Conservation (phyloP, 2,329 filamentous ascomycete genomes). For the Aureobasidium zeae region DNA sequence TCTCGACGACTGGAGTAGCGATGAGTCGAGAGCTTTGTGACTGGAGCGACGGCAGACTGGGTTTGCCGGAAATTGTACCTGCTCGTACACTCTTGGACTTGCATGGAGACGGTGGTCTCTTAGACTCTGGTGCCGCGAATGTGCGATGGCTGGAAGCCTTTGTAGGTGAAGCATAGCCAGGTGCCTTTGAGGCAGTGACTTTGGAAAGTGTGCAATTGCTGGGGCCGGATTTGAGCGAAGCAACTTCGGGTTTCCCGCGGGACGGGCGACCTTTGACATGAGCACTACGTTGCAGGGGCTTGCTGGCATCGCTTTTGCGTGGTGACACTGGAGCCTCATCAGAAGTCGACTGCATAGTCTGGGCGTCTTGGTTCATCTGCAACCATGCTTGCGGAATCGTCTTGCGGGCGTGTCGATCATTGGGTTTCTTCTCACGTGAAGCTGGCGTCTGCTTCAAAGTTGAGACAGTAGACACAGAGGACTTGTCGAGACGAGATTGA, state of each 20-base stretch:
- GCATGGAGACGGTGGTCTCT: constrained; percentile 1
- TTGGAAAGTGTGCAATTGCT: constrained; percentile 10
- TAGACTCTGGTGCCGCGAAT: not conserved
- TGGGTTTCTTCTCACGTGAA: constrained; percentile 17
- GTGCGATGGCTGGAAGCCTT: constrained; percentile 9
- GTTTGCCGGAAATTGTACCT: not conserved
- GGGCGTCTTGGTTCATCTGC: not conserved
- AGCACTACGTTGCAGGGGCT: not conserved
- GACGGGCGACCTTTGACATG: constrained; percentile 5
- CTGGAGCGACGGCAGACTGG: not conserved
- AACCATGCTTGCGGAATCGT: constrained; percentile 25
- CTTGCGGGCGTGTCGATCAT: constrained; percentile 22
- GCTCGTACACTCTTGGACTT: not conserved
- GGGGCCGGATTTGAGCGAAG: constrained; percentile 9
- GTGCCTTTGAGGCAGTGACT: not conserved
- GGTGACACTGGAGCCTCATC: not conserved
- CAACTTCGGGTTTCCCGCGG: not conserved
- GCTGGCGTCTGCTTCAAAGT: not conserved
- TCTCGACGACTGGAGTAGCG: not conserved
- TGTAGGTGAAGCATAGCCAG: constrained; percentile 13
- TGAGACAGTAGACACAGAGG: not conserved
- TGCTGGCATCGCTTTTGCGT: not conserved
- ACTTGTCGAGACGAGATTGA: not conserved
- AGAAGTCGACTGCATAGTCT: not conserved
- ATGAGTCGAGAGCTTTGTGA: not conserved